phyloP scores from a whole-genome alignment of 2,329 filamentous ascomycete species.

The Huntiella bhutanensis region DNA sequence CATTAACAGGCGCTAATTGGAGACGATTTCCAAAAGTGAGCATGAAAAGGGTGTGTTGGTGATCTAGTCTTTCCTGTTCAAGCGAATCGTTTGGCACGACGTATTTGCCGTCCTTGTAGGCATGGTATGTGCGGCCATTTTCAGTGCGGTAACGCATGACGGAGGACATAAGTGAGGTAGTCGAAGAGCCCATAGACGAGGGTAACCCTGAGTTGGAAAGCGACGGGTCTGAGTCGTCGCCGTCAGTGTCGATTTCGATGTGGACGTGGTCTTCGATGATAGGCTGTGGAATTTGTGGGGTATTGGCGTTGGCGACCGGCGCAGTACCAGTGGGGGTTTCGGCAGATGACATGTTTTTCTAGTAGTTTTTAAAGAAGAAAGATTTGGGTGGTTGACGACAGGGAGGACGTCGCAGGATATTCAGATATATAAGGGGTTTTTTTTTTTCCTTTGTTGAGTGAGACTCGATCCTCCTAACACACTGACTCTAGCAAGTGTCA shows the following conservation, averaged over 20 bases:
- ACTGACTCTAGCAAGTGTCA: too few relatives aligned
- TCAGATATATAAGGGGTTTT: too few relatives aligned
- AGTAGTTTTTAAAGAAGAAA: too few relatives aligned
- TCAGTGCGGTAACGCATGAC: constrained; percentile 15
- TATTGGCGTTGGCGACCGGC: neutral
- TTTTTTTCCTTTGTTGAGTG: too few relatives aligned
- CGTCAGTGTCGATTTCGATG: constrained; percentile 3
- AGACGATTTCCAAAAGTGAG: constrained; percentile 16
- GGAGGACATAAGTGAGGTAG: constrained; percentile 14
- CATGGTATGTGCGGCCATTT: constrained; percentile 17
- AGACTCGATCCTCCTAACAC: too few relatives aligned
- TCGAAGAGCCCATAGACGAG: constrained; percentile 10
- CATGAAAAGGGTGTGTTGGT: constrained; percentile 16
- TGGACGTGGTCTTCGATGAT: neutral
- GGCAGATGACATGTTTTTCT: neutral
- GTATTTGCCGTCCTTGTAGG: constrained; percentile 17
- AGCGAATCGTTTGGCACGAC: constrained; percentile 15
- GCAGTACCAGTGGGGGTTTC: neutral
- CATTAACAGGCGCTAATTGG: constrained; percentile 12
- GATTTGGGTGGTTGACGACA: too few relatives aligned
- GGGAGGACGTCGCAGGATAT: too few relatives aligned
- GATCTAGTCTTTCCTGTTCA: constrained; percentile 16
- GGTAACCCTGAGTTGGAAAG: constrained; percentile 5
- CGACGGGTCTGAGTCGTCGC: neutral
- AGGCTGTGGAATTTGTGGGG: neutral